Evolutionary conservation across 176 grass and related monocot species (phyloP), one percentile per base, ranked within the genome.

Genomic region (Oryza glaberrima): DNA sequence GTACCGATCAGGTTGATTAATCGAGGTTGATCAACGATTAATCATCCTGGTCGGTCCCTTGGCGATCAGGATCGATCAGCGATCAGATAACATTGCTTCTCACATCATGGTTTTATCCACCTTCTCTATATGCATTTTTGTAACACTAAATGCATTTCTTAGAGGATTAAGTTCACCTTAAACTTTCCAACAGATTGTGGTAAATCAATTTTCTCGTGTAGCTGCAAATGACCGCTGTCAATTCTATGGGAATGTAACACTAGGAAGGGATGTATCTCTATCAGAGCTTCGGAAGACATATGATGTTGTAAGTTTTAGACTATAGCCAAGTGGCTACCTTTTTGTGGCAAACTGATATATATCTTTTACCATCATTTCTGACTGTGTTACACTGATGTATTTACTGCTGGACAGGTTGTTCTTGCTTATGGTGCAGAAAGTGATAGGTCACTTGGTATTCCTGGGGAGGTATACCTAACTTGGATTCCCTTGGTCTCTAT

Each of bases 371-470:
- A 84, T 17, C 4, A 46, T 4, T 76, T 44, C 10, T 41, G 2
- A 17, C 22, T 2, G 72, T 68, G 4, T 28, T 72, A 35, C 32
- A 26, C 54, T 73, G 58, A 48, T 16, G 48, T 73, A 73, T 90
- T 77, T 78, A 77, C 47, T 83, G 6, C 23, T 83, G 64, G 68
- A 82, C 83, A 98, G 91, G 91, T 95, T 65, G 93, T 98, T 77
- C 93, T 98, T 92, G 91, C 96, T 90, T 98, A 98, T 89, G 93
- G 93, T 87, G 93, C 96, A 58, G 93, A 98, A 90, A 94, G 93
- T 83, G 96, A 94, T 74, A 88, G 91, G 81, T 95, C 87, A 88
- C 78, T 98, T 83, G 89, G 81, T 58, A 87, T 98, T 77, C 89
- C 89, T 67, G 96, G 91, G 60, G 89, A 95, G 87, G 96, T 98